Percentiles rank a stretch among this genome's conserved stretches.
phyloP scores from a whole-genome alignment of 352 stramenopile species.

The Phytophthora colocasiae region DNA sequence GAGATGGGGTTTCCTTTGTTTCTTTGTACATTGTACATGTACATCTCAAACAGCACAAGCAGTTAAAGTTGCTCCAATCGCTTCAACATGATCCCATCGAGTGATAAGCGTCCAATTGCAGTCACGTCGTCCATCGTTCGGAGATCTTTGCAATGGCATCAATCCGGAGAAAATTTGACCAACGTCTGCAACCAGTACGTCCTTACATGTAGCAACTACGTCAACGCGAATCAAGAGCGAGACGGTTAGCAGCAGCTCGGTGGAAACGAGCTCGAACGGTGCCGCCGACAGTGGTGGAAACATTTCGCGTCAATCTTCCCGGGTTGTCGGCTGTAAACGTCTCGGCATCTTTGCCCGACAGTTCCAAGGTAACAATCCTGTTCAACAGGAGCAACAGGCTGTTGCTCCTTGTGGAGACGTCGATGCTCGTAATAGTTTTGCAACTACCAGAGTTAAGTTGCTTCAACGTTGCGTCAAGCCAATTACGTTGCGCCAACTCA shows the following conservation, averaged over 20 bases:
- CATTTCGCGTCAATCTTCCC: conserved; percentile 16
- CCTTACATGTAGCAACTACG: too few relatives aligned
- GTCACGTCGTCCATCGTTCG: conserved; percentile 4
- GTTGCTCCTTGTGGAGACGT: too few relatives aligned
- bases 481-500: conserved; percentile 10
- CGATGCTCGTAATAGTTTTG: too few relatives aligned
- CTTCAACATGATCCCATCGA: too few relatives aligned
- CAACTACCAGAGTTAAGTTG: neutral
- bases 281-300: conserved; percentile 6
- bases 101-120: conserved; percentile 14
- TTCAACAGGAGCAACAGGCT: too few relatives aligned
- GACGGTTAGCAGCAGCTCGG: neutral
- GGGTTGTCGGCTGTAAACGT: neutral
- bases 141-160: too few relatives aligned
- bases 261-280: neutral
- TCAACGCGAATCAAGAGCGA: conserved; percentile 9
- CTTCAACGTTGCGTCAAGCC: neutral
- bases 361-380: neutral
- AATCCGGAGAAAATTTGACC: too few relatives aligned
- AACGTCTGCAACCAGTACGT: too few relatives aligned
- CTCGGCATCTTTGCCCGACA: conserved; percentile 13
- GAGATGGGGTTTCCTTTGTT: too few relatives aligned
- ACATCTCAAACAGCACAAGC: too few relatives aligned
- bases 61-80: too few relatives aligned
- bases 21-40: too few relatives aligned